Conservation (phyloP, 2,329 filamentous ascomycete species). For the Diplodia mutila region DNA sequence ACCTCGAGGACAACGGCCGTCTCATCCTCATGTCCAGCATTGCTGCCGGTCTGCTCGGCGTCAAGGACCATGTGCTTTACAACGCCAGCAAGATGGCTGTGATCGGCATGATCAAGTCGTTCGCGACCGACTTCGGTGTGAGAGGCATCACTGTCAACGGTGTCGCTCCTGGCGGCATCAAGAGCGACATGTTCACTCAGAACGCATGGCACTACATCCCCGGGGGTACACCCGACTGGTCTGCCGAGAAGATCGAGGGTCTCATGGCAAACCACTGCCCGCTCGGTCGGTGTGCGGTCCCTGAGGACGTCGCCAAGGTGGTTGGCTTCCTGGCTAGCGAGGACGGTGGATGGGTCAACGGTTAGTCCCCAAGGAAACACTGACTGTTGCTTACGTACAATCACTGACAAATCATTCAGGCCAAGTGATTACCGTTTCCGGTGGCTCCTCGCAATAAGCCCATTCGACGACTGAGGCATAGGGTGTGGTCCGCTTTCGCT, state of each 20-base stretch:
- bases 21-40: constrained; percentile 77
- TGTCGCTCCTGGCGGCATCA: constrained; percentile 72
- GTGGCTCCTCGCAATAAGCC: constrained; percentile 44
- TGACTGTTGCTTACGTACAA: not conserved
- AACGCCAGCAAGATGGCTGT: constrained; percentile 73
- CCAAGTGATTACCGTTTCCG: constrained; percentile 47
- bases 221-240: constrained; percentile 53
- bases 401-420: constrained; percentile 32
- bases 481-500: not conserved
- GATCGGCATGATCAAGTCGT: constrained; percentile 72
- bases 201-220: constrained; percentile 61
- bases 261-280: constrained; percentile 57
- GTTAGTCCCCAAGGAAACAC: constrained; percentile 28
- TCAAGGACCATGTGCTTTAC: constrained; percentile 73
- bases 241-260: constrained; percentile 54
- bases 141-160: constrained; percentile 73
- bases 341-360: constrained; percentile 47
- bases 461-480: not conserved
- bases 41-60: constrained; percentile 67
- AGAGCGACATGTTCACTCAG: constrained; percentile 76
- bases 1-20: constrained; percentile 70
- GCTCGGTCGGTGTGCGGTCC: constrained; percentile 52
- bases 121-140: constrained; percentile 71
- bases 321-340: constrained; percentile 46
- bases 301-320: constrained; percentile 50